phyloP scores from a whole-genome alignment of 331 rosid species.

The Quercus phellos region DNA sequence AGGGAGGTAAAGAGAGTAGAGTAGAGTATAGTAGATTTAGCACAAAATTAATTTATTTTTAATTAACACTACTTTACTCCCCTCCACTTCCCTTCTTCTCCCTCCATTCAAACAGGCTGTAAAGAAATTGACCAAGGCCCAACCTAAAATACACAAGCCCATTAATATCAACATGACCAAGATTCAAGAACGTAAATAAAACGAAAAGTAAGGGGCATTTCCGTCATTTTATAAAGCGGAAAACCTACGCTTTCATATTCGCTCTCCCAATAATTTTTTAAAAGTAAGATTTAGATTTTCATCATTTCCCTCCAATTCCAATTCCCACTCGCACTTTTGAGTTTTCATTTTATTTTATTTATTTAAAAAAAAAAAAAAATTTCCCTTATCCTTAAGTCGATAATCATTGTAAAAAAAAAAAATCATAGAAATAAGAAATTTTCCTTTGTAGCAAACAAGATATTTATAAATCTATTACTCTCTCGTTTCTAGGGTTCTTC shows the following conservation, averaged over 20 bases:
- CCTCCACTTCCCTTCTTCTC: no score
- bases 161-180: not conserved
- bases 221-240: slow-evolving; percentile 26
- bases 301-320: slow-evolving; percentile 66
- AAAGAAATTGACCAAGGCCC: no score
- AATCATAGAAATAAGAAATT: not conserved
- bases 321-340: slow-evolving; percentile 8
- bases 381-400: not conserved
- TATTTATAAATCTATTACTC: not conserved
- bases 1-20: no score
- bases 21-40: no score
- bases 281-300: slow-evolving; percentile 15
- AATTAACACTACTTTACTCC: no score
- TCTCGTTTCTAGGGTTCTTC: slow-evolving; percentile 14
- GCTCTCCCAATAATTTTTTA: slow-evolving; percentile 7
- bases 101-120: no score
- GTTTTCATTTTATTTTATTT: not conserved
- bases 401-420: not conserved
- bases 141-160: no score
- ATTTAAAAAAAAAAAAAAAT: not conserved
- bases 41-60: no score
- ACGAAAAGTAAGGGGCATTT: not conserved
- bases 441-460: not conserved
- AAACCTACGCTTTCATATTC: slow-evolving; percentile 17
- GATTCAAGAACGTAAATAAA: no score